Evolutionary conservation across 169 alveolate species (phyloP).

Genomic region (Cryptosporidium ubiquitum): DNA sequence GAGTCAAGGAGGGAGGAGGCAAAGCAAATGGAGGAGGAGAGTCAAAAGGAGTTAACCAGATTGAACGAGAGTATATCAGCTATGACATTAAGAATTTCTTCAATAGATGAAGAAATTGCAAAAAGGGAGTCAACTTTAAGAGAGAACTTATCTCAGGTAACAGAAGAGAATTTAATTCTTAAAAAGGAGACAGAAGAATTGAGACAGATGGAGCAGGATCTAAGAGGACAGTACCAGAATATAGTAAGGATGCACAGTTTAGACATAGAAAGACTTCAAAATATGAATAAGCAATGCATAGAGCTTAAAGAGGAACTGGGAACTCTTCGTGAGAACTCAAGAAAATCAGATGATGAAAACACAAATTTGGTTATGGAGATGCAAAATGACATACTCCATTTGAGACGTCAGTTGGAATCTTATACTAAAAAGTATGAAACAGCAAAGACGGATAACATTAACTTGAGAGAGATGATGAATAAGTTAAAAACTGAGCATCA

Average conservation of each 20-base stretch:
- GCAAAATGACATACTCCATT: slow-evolving; percentile 46
- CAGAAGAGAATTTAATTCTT: slow-evolving; percentile 13
- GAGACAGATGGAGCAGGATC: slow-evolving; percentile 41
- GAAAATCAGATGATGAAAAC: slow-evolving; percentile 32
- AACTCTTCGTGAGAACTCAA: neutral
- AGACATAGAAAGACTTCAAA: slow-evolving; percentile 60
- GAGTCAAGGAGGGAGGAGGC: slow-evolving; percentile 1
- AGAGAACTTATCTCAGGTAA: neutral
- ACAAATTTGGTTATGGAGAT: slow-evolving; percentile 47
- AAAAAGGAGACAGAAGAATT: slow-evolving; percentile 26
- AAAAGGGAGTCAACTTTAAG: slow-evolving; percentile 40
- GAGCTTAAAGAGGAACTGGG: slow-evolving; percentile 38
- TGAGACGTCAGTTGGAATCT: slow-evolving; percentile 44
- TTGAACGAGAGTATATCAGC: slow-evolving; percentile 37
- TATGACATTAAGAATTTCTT: slow-evolving; percentile 55
- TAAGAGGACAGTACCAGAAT: slow-evolving; percentile 67
- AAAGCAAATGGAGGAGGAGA: slow-evolving; percentile 19
- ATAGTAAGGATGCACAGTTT: slow-evolving; percentile 64
- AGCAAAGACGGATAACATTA: slow-evolving; percentile 7
- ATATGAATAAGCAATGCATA: slow-evolving; percentile 28
- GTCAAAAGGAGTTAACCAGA: slow-evolving; percentile 1
- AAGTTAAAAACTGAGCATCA: slow-evolving; percentile 35
- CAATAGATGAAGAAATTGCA: slow-evolving; percentile 49
- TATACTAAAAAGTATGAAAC: slow-evolving; percentile 29
- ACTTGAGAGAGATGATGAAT: slow-evolving; percentile 18